phyloP scores from a whole-genome alignment of 2,329 filamentous ascomycete species.

The Aspergillus pseudoterreus region DNA sequence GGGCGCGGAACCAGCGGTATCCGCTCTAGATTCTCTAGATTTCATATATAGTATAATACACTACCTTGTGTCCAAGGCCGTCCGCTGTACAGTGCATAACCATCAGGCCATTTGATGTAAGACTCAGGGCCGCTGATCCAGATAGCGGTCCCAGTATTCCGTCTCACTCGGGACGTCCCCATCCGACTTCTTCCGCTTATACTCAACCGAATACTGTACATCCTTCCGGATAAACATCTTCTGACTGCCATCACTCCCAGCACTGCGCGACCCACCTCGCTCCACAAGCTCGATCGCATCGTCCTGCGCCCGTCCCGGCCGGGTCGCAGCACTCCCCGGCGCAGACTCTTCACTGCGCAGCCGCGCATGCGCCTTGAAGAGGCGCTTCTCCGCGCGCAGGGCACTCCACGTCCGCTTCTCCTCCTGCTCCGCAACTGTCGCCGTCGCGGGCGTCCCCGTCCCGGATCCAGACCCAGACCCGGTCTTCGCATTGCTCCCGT shows the following conservation, averaged over 20 bases:
- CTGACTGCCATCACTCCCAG: conserved; percentile 12
- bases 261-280: conserved; percentile 1
- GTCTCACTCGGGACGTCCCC: conserved; percentile 11
- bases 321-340: conserved; percentile 1
- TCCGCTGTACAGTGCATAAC: too few relatives aligned
- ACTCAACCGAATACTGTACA: conserved; percentile 28
- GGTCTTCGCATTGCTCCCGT: conserved; percentile 12
- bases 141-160: conserved; percentile 4
- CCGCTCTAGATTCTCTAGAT: too few relatives aligned
- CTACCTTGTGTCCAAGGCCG: too few relatives aligned
- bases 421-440: neutral
- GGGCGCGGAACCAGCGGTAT: too few relatives aligned
- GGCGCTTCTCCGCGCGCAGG: neutral
- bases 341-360: neutral
- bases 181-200: conserved; percentile 11
- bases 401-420: neutral
- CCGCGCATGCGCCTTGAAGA: neutral
- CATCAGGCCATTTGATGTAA: too few relatives aligned
- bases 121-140: neutral
- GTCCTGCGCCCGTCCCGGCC: neutral
- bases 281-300: conserved; percentile 13
- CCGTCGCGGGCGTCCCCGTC: neutral
- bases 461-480: conserved; percentile 9
- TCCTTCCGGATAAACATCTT: conserved; percentile 35
- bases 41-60: neutral